Conservation (phyloP, 306 rosid species). For the Senna siamea region DNA sequence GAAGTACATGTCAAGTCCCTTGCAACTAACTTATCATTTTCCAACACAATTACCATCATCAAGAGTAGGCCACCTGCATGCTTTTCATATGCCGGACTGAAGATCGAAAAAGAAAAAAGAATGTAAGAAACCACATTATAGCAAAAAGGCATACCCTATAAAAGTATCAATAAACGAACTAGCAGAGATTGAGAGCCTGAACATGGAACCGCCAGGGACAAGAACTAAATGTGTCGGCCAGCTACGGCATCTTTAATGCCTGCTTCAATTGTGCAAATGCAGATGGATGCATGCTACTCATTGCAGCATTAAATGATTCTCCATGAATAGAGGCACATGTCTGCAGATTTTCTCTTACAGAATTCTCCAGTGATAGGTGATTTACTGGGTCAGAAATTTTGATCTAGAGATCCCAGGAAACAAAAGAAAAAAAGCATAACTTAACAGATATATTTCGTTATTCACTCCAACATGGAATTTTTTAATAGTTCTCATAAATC, state of each 20-base stretch:
- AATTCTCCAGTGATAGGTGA: constrained; percentile 79
- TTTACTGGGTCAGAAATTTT: constrained; percentile 85
- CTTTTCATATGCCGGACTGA: neutral
- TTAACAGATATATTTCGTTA: neutral
- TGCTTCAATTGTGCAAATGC: constrained; percentile 82
- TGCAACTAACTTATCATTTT: neutral
- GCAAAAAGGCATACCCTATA: constrained; percentile 50
- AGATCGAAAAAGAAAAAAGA: neutral
- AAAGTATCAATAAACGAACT: constrained; percentile 45
- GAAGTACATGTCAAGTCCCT: neutral
- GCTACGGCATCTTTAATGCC: constrained; percentile 83
- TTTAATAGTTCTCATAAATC: constrained; percentile 21
- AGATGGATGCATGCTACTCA: constrained; percentile 86
- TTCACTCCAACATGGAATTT: constrained; percentile 35
- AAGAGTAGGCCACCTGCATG: neutral
- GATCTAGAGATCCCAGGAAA: constrained; percentile 57
- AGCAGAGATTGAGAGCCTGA: constrained; percentile 42
- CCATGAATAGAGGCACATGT: constrained; percentile 91
- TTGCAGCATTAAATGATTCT: constrained; percentile 82
- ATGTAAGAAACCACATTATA: neutral
- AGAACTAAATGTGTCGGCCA: constrained; percentile 27
- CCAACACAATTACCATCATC: neutral
- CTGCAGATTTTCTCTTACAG: constrained; percentile 86
- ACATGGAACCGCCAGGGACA: constrained; percentile 34
- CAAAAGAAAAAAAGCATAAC: constrained; percentile 39